Base-by-base conservation (phyloP, 352 stramenopile genomes). In the Globisporangium nagaii region DNA sequence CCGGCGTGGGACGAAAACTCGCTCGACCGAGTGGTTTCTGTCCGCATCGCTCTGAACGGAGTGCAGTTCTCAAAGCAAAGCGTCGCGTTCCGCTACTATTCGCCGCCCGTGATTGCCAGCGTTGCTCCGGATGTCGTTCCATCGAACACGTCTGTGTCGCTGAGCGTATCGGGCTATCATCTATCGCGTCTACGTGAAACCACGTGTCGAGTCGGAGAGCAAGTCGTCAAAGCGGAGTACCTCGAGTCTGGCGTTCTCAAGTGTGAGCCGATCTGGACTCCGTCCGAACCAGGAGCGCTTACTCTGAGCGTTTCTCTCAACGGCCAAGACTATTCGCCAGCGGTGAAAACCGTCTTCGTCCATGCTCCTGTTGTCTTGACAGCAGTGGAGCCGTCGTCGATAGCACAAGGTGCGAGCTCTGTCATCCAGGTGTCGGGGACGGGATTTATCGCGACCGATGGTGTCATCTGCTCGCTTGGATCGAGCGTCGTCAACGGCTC, bases 271-370 rank as follows among this genome's bases (percentile, higher is more conserved):
- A 56, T 40, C 31, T 22, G 25, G 10, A 56, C 50, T n/a, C 50
- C 50, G 30, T 40, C 37, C 1, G 13, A 40, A n/a, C 36, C 37
- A 48, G 37, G 27, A 2, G 34, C 27, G 2, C 50, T 56, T 15
- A 12, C 4, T 8, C 20, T 77, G 6, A 49, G 54, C 32, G 28
- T 77, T 35, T 77, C 71, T 28, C 40, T 80, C 15, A 80, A 80
- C 58, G 54, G 70, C 4, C 44, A 61, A 31, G 68, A 80, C 42
- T 80, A 69, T 34, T 60, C 68, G 15, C 49, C 12, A 13, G 65
- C 36, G 40, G 20, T 31, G 25, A 13, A 37, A 1, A 49, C 32
- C 2, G 36, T 77, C 17, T 3, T 69, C 1, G 30, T 77, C 1
- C 62, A 73, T 24, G 34, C 51, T 1, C 56, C 53, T 1, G 41